Evolutionary conservation across 2,329 filamentous ascomycete species (phyloP).

Genomic region (Hortaea werneckii): DNA sequence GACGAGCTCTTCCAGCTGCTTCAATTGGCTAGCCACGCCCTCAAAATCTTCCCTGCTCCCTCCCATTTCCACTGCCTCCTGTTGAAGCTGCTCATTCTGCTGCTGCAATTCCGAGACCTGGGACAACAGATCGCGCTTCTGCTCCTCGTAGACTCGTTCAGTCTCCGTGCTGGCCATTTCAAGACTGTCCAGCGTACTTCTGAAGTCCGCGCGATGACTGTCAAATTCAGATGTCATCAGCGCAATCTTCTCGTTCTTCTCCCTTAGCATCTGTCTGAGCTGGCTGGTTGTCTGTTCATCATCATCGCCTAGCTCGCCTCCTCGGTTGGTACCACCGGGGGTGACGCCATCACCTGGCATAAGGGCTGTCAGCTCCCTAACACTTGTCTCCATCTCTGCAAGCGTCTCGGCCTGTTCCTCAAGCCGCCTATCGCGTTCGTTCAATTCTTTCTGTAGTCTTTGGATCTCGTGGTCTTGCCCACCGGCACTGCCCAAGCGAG

Average conservation of each 20-base stretch:
- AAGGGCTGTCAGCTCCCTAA: slow-evolving; percentile 69
- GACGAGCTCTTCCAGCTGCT: slow-evolving; percentile 90
- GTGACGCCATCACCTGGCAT: slow-evolving; percentile 49
- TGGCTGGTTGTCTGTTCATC: slow-evolving; percentile 34
- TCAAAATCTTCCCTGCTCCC: slow-evolving; percentile 79
- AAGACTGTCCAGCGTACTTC: slow-evolving; percentile 91
- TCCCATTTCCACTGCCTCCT: slow-evolving; percentile 37
- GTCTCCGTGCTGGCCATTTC: slow-evolving; percentile 95
- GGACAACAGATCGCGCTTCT: slow-evolving; percentile 73
- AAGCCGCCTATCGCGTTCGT: slow-evolving; percentile 79
- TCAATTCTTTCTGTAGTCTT: slow-evolving; percentile 60
- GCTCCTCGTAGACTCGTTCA: slow-evolving; percentile 88
- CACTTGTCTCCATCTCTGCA: slow-evolving; percentile 78
- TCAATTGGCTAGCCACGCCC: slow-evolving; percentile 79
- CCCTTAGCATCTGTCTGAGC: slow-evolving; percentile 70
- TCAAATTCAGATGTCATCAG: slow-evolving; percentile 93
- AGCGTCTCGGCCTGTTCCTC: slow-evolving; percentile 75
- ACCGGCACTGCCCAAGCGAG: slow-evolving; percentile 24
- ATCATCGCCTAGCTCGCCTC: slow-evolving; percentile 54
- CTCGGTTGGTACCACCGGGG: slow-evolving; percentile 22
- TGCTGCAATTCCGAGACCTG: slow-evolving; percentile 66
- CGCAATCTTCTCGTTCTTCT: slow-evolving; percentile 95
- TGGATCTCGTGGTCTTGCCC: slow-evolving; percentile 59
- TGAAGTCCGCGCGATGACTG: slow-evolving; percentile 85
- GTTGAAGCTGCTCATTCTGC: slow-evolving; percentile 72